Base-by-base conservation (phyloP, 345 rosid species). In the Linum tenue region DNA sequence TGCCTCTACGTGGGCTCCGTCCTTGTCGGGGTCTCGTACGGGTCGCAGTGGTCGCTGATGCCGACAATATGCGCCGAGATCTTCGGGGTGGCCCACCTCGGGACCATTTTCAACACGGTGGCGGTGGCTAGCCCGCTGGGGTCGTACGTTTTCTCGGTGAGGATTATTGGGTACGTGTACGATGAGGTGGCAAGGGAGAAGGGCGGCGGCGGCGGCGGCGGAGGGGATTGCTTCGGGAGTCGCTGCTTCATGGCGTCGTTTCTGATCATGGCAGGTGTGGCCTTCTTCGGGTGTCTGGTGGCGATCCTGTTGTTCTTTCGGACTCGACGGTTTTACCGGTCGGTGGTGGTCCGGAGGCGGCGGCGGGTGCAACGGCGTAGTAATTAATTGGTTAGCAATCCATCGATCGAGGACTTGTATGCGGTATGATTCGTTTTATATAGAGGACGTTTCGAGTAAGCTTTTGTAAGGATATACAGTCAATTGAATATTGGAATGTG, bases 41-140 rank as follows among this genome's bases (percentile, higher is more conserved):
- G 98, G 62, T 82, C 88, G 15, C 92, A 82, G 57, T 87, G 96
- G 96, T 87, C 95, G 1, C 56, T 92, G 71, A 84, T 92, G 96
- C 92, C 96, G 15, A 87, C 88, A 2, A 81, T 92, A 41, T 76
- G 83, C 12, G 83, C 86, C 1, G 95, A 92, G 72, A 59, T 92
- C 53, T 89, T 89, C 3, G 96, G 98, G 0, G 78, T 89, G 11
- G 56, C 80, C 0, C 92, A 92, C 68, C 79, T 92, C 92, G 97
- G 95, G 17, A 89, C 98, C 35, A 86, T 92, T 51, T 87, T 83
- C 78, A 92, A 92, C 73, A 81, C 98, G 64, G 86, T 92, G 39
- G 85, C 88, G 4, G 65, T 86, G 38, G 95, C 97, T 8, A 86
- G 92, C 68, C 97, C 98, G 0, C 74, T 92, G 0, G 98, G 98